phyloP scores from a whole-genome alignment of 192 early-diverging fungal species.

The Coemansia sp. region DNA sequence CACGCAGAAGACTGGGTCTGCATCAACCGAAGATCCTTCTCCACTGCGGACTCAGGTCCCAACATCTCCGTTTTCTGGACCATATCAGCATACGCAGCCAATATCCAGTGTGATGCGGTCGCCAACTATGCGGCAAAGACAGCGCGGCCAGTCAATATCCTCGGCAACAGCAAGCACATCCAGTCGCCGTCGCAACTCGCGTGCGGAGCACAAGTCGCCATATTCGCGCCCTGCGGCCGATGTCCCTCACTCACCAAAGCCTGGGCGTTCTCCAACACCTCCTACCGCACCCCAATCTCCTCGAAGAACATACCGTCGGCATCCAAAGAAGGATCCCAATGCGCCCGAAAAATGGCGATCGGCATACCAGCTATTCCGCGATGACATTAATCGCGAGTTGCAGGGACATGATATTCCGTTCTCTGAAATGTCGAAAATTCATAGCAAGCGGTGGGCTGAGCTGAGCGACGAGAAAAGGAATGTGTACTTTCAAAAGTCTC shows the following conservation, averaged over 20 bases:
- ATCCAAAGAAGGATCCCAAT: constrained; percentile 49
- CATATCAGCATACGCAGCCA: constrained; percentile 16
- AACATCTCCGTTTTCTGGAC: constrained; percentile 10
- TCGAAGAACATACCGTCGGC: constrained; percentile 40
- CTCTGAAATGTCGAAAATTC: constrained; percentile 51
- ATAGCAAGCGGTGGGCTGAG: constrained; percentile 48
- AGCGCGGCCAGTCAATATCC: constrained; percentile 39
- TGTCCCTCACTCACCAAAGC: constrained; percentile 18
- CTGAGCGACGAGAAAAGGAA: constrained; percentile 21
- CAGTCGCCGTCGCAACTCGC: constrained; percentile 26
- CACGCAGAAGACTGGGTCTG: constrained; percentile 9
- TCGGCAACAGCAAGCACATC: constrained; percentile 18
- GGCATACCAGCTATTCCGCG: constrained; percentile 53
- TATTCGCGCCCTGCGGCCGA: constrained; percentile 18
- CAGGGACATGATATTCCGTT: constrained; percentile 42
- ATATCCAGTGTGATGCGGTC: constrained; percentile 6
- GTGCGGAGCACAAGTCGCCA: constrained; percentile 24
- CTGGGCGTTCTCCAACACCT: constrained; percentile 9
- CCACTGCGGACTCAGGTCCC: constrained; percentile 13
- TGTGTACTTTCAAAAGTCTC: constrained; percentile 32
- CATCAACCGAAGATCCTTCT: constrained; percentile 26
- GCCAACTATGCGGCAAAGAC: constrained; percentile 16
- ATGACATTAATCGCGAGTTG: constrained; percentile 49
- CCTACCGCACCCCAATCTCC: constrained; percentile 18
- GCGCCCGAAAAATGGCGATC: constrained; percentile 52